Conservation (phyloP, 257 asterid genomes). For the Eustoma russellianum region DNA sequence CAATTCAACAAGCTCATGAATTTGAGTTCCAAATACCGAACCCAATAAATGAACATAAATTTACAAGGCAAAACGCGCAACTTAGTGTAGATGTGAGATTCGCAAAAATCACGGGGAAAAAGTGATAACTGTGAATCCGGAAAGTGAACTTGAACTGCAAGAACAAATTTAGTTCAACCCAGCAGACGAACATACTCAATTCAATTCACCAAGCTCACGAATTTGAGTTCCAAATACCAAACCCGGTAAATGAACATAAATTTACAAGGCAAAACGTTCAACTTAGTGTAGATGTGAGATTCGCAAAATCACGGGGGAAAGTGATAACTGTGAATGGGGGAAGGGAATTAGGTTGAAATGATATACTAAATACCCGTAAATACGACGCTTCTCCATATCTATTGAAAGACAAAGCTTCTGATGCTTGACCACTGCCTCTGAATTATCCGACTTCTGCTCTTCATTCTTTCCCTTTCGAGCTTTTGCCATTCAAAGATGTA, state of each 20-base stretch:
- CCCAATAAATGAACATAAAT: background rate
- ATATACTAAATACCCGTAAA: conserved; percentile 53
- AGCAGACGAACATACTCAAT: background rate
- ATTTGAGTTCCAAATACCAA: background rate
- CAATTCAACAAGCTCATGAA: background rate
- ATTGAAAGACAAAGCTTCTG: conserved; percentile 91
- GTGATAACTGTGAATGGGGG: background rate
- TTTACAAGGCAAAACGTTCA: no score
- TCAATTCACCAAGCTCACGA: background rate
- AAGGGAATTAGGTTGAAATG: background rate
- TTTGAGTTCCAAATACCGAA: background rate
- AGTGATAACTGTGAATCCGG: background rate
- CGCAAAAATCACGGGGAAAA: no score
- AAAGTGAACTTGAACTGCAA: no score
- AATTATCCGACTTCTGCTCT: conserved; percentile 75
- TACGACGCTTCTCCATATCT: conserved; percentile 79
- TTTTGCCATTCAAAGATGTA: conserved; percentile 58
- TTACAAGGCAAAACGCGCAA: no score
- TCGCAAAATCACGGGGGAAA: no score
- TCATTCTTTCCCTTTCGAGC: conserved; percentile 74
- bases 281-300: no score
- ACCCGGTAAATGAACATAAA: background rate
- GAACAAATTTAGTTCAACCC: no score
- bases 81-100: no score
- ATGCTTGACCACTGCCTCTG: conserved; percentile 89